phyloP scores from a whole-genome alignment of 2,329 filamentous ascomycete genomes.

The Grosmannia clavigera region DNA sequence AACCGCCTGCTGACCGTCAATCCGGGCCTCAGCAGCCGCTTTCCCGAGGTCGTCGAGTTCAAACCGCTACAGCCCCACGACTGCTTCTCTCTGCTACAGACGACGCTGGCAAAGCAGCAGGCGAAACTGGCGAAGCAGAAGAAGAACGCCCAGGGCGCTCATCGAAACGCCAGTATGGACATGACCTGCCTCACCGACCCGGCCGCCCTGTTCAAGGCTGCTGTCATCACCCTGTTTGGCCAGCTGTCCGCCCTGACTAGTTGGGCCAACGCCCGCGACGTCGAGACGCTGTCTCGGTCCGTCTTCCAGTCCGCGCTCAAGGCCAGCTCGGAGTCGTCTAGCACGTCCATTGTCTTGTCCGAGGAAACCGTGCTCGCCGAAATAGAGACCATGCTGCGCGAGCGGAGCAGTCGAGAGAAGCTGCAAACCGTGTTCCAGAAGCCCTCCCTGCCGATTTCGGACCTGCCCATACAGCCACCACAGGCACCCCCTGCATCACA shows the following conservation, averaged over 20 bases:
- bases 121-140: constrained; percentile 9
- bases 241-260: constrained; percentile 28
- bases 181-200: background rate
- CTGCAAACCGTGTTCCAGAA: background rate
- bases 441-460: background rate
- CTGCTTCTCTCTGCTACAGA: constrained; percentile 26
- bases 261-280: constrained; percentile 54
- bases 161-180: background rate
- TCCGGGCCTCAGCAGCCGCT: constrained; percentile 50
- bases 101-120: constrained; percentile 11
- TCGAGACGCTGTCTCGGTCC: constrained; percentile 37
- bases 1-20: constrained; percentile 50
- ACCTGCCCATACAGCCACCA: background rate
- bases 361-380: background rate
- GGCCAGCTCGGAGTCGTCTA: background rate
- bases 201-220: background rate
- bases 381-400: background rate
- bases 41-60: constrained; percentile 50
- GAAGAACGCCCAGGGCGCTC: background rate
- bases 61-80: constrained; percentile 31
- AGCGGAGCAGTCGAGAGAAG: background rate
- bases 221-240: background rate
- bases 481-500: background rate
- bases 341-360: background rate
- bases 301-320: constrained; percentile 28